Base-by-base conservation (phyloP, 495 filamentous ascomycete genomes). In the Saxispiralis lemnorum region DNA sequence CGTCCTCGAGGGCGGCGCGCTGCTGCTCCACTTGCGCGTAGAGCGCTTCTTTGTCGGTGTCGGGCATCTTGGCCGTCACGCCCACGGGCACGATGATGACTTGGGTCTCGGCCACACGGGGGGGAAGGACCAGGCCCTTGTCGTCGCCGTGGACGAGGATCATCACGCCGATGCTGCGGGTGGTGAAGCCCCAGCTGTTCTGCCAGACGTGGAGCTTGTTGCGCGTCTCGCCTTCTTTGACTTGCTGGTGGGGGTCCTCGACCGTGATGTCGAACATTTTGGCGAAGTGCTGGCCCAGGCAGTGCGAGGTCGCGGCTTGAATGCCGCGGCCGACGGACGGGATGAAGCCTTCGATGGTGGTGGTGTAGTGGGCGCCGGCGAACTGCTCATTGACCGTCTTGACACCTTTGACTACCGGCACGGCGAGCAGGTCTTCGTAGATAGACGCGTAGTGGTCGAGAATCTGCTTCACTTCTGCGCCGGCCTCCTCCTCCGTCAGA, bases 181-280 rank as follows among this genome's bases (percentile, higher is more conserved):
- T 97, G 5, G 85, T 93, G 32, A 96, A 74, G 64, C 89, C 89
- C 89, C 89, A 97, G 5, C 83, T 93, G 67, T 97, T 97, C 59
- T 97, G 89, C 84, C 86, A 96, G 19, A 96, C 86, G 52, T 83
- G 59, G 44, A 93, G 61, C 45, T 79, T 73, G 41, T 69, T 62
- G 41, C 72, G 69, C 56, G 69, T 75, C 57, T 88, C 79, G 34
- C 76, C 83, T 19, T 47, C 57, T 16, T 44, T 46, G 31, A 76
- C 72, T 61, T 83, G 83, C 39, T 69, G 63, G 40, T 73, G 68
- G 11, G 92, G 92, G 56, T 95, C 85, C 62, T 97, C 88, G 14
- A 97, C 87, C 0, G 79, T 85, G 63, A 97, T 94, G 57, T 83
- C 76, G 63, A 95, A 97, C 89, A 97, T 97, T 63, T 83, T 93